Evolutionary conservation across 768 basidiomycete species (phyloP).

Genomic region (Infundibulicybe gibba): DNA sequence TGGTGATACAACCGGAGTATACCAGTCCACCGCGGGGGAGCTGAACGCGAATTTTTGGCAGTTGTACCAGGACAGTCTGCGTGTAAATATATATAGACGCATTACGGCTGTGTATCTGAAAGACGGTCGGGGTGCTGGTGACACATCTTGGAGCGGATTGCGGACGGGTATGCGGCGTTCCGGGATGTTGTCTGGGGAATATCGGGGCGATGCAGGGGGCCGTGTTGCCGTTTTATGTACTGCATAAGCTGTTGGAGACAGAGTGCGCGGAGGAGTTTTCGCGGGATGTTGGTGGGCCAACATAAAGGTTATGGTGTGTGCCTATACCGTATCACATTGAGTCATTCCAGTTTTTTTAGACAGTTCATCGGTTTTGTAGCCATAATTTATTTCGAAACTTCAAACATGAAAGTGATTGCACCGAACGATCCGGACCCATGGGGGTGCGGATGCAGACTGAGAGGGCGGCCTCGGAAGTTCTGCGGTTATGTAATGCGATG

Average conservation of each 20-base stretch:
- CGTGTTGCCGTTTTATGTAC: slow-evolving; percentile 26
- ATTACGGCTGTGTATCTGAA: slow-evolving; percentile 74
- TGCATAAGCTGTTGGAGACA: slow-evolving; percentile 35
- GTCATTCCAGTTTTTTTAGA: too few species aligned
- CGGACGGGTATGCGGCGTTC: slow-evolving; percentile 74
- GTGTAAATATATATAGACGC: slow-evolving; percentile 53
- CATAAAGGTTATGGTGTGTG: too few species aligned
- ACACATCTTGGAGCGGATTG: slow-evolving; percentile 71
- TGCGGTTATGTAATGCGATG: too few species aligned
- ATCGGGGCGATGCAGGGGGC: slow-evolving; percentile 27
- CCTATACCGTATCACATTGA: too few species aligned
- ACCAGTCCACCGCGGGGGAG: slow-evolving; percentile 40
- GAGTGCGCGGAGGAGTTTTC: slow-evolving; percentile 26
- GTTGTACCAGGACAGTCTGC: slow-evolving; percentile 52
- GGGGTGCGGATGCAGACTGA: too few species aligned
- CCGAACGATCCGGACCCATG: too few species aligned
- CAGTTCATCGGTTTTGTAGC: too few species aligned
- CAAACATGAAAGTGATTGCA: too few species aligned
- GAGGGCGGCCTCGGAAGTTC: too few species aligned
- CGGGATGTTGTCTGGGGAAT: slow-evolving; percentile 56
- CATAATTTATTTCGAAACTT: too few species aligned
- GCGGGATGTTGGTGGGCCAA: too few species aligned
- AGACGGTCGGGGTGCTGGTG: slow-evolving; percentile 75
- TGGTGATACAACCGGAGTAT: slow-evolving; percentile 41
- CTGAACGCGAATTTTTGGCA: slow-evolving; percentile 53